Evolutionary conservation across 257 asterid genomes (phyloP), one percentile per base, ranked within the genome.

Genomic region (Echites panduratus): DNA sequence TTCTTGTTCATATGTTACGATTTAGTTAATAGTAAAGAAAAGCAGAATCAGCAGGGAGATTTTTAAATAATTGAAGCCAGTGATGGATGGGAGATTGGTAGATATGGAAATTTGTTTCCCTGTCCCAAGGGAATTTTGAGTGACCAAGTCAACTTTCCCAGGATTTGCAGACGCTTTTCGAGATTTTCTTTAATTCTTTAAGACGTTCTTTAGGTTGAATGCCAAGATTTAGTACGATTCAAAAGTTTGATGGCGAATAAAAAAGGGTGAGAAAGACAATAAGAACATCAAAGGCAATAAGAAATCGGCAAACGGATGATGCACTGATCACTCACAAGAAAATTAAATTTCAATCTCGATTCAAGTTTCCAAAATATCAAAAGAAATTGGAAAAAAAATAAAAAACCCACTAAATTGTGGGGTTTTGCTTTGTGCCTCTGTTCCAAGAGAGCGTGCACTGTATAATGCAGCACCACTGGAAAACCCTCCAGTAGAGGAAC

Each of bases 141-240:
- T 32, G 27, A 5, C 52, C 24, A 47, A 63, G 77, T 63, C 77
- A 73, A 73, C 44, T 2, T 20, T 49, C 20, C n/a, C 54, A 26
- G 57, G 72, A 64, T 64, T 10, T 64, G 56, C 72, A n/a, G 17
- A 47, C 17, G 19, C 43, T 38, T 64, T n/a, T 22, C 64, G 41
- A 47, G 26, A 38, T 73, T 52, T 64, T 41, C n/a, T 49, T 14
- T 41, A 58, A 58, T 40, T 63, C 22, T 63, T 27, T 16, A 40
- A 22, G 47, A 57, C 35, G 35, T 29, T 50, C 32, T 69, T 29
- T 35, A 4, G 47, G 16, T 26, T 20, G 19, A 22, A 24, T 68
- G 26, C 47, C 0, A 45, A 22, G 57, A 67, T 22, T 44, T 26
- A 11, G 7, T 38, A 47, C 27, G 47, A 40, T 49, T 19, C 62